A percentile compares a stretch with the other conserved stretches of the same genome.
phyloP scores from a whole-genome alignment of 2,329 filamentous ascomycete species.

The Dothideomycetes sp. region DNA sequence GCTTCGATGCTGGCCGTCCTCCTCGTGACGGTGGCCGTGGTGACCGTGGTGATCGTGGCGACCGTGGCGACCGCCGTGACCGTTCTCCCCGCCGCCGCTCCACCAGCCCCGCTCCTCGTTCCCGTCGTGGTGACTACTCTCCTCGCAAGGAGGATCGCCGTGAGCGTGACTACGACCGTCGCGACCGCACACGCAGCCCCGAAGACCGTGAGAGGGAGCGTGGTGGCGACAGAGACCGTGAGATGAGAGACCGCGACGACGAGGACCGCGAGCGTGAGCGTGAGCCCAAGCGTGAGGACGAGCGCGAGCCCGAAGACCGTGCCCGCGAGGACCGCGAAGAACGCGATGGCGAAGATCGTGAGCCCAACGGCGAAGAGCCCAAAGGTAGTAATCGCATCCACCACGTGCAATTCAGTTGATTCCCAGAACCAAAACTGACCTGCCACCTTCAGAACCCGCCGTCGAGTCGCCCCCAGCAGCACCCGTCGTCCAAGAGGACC shows the following conservation, averaged over 20 bases:
- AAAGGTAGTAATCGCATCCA: no score
- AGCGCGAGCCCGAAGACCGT: constrained; percentile 56
- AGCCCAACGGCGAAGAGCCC: constrained; percentile 68
- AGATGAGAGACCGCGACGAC: constrained; percentile 33
- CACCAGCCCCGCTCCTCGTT: constrained; percentile 60
- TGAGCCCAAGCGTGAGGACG: constrained; percentile 60
- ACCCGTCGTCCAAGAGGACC: constrained; percentile 72
- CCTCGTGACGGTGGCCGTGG: constrained; percentile 20
- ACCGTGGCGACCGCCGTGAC: constrained; percentile 32
- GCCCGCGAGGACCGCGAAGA: constrained; percentile 29
- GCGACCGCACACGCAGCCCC: constrained; percentile 61
- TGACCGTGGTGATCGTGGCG: constrained; percentile 5
- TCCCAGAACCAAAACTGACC: constrained; percentile 26
- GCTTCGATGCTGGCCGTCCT: constrained; percentile 77
- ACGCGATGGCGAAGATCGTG: constrained; percentile 39
- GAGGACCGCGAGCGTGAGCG: constrained; percentile 66
- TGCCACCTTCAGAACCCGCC: constrained; percentile 32
- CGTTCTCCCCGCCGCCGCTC: constrained; percentile 57
- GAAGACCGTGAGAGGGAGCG: constrained; percentile 62
- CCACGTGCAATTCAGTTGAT: no score
- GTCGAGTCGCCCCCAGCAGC: constrained; percentile 61
- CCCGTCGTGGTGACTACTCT: constrained; percentile 60
- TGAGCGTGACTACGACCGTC: constrained; percentile 60
- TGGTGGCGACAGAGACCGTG: constrained; percentile 45
- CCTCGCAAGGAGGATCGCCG: constrained; percentile 56